phyloP scores from a whole-genome alignment of 345 rosid species.

The Leavenworthia alabamica region DNA sequence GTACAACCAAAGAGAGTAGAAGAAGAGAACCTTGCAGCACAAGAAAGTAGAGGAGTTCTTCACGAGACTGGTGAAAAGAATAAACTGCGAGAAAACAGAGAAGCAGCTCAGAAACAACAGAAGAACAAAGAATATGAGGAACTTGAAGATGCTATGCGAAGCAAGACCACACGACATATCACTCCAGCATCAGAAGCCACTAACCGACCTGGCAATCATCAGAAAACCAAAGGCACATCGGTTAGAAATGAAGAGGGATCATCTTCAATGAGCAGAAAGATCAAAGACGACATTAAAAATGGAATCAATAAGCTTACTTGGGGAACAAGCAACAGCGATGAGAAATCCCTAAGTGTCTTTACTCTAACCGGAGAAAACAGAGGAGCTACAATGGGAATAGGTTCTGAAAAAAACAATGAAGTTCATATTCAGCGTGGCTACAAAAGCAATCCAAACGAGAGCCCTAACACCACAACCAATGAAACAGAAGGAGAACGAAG shows the following conservation, averaged over 20 bases:
- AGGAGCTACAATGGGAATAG: conserved; percentile 66
- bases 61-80: neutral
- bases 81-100: neutral
- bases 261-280: conserved; percentile 33
- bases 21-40: conserved; percentile 7
- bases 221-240: conserved; percentile 20
- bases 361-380: conserved; percentile 83
- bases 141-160: conserved; percentile 28
- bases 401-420: conserved; percentile 39
- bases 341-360: conserved; percentile 37
- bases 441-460: conserved; percentile 52
- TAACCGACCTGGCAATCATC: conserved; percentile 29
- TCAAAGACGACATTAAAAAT: conserved; percentile 53
- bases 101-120: conserved; percentile 2
- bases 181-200: conserved; percentile 33
- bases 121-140: conserved; percentile 13
- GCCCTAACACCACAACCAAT: conserved; percentile 42
- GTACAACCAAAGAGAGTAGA: conserved; percentile 14
- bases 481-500: conserved; percentile 57
- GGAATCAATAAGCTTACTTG: conserved; percentile 46
- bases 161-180: conserved; percentile 17
- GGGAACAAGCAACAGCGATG: conserved; percentile 38
- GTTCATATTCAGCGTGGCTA: conserved; percentile 60
- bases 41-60: neutral
- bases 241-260: conserved; percentile 30